Evolutionary conservation across 345 rosid genomes (phyloP), one percentile per base, ranked within the genome.

Genomic region (Populus davidiana): DNA sequence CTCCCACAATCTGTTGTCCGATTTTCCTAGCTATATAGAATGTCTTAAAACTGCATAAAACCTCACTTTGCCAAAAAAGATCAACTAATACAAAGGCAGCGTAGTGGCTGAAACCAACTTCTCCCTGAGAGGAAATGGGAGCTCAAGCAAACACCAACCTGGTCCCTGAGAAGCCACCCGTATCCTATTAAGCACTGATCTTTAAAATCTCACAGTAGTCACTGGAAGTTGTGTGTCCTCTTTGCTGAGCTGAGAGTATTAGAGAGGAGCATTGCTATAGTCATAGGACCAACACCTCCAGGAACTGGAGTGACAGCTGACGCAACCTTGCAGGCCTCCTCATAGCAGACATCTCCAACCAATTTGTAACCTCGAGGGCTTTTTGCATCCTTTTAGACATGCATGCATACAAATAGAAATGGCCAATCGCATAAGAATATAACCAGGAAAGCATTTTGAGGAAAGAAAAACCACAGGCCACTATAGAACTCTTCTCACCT

Each of bases 201-300:
- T 50, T 17, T 18, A 43, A n/a, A 70, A 47, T 78, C 70, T 27
- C 47, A 14, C 13, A 39, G 10, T 67, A 63, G 35, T 73, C 44
- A 78, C 62, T 78, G 35, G 35, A 77, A 39, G 64, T 87, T 86
- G 82, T 84, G 82, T 44, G 76, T 49, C 79, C 96, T 89, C 89
- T 91, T 90, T 13, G 98, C 94, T 0, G 99, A 88, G 61, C 47
- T 80, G 69, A 95, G 88, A n/a, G 96, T 92, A 79, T 94, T 92
- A 8, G 93, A 85, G 8, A 91, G 91, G 74, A 94, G 98, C 97
- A 94, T 89, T 33, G 94, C 97, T 76, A 91, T 90, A 8, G 97
- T 92, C 97, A 94, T 92, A 0, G 97, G 94, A 77, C 98, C 98
- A 70, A 94, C 97, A 72, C 97, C 97, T 7, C 98, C 93, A 0